Evolutionary conservation across 2,329 filamentous ascomycete species (phyloP), one percentile per base, ranked within the genome.

Genomic region (Aspergillus terreus): DNA sequence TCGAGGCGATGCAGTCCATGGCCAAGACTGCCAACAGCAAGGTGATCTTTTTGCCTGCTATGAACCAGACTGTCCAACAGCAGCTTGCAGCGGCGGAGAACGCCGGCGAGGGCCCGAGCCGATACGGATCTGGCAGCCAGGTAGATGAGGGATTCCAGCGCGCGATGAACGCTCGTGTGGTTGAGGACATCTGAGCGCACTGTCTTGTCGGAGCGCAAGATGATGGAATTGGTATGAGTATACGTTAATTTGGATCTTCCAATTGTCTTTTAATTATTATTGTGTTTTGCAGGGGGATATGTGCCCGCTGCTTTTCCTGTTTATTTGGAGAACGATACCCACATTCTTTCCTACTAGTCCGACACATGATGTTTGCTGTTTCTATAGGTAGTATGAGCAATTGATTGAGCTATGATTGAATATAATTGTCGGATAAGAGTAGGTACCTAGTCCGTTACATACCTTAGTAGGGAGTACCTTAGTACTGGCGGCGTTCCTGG

Each of bases 1-100:
- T 99, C 60, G 94, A 99, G 76, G 92, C 94, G 4, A 97, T 97
- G 92, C 94, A 97, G 72, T 83, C 90, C 40, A 99, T 99, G 92
- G 94, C 94, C 63, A 97, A 96, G 82, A 83, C 84, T 0, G 90
- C 91, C 44, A 95, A 91, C 74, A 82, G 80, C 73, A 95, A 95
- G 76, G 87, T 94, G 64, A 92, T 92, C 63, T 92, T 94, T 80
- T 68, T 94, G 60, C 88, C 87, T 1, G 83, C 79, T 7, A 72
- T 78, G 38, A 82, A 81, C 70, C 82, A 88, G 73, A 84, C 81
- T 14, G 63, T 75, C 19, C 77, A 78, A 58, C 69, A 73, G 50
- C 74, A 80, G 53, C 67, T 84, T 48, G 72, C 75, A 2, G 64
- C 74, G 36, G 78, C 78, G 15, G 75, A 81, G 25, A 70, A 69